A percentile compares a stretch with the other conserved stretches of the same genome.
phyloP scores from a whole-genome alignment of 2,329 filamentous ascomycete genomes.

The Cladophialophora immunda region DNA sequence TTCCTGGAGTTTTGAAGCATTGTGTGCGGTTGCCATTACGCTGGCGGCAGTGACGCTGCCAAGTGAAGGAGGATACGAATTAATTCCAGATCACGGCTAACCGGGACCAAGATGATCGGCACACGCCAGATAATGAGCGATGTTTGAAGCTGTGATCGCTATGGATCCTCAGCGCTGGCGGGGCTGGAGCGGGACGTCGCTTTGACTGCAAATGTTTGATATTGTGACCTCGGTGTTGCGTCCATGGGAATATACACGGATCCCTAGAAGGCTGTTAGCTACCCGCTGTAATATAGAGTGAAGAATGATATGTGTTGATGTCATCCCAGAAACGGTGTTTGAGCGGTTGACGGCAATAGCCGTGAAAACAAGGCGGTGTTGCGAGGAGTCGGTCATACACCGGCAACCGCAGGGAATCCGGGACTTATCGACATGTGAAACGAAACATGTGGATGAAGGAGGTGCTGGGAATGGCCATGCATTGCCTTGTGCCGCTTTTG shows the following conservation, averaged over 20 bases:
- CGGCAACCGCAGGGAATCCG: not conserved
- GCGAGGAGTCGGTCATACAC: not conserved
- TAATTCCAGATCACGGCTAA: slow-evolving; percentile 62
- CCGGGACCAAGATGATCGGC: slow-evolving; percentile 4
- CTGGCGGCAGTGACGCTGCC: slow-evolving; percentile 75
- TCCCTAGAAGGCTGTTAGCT: not conserved
- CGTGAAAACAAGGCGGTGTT: not conserved
- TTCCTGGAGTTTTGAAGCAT: slow-evolving; percentile 64
- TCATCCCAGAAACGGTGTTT: not conserved
- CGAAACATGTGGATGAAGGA: not conserved
- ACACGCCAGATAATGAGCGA: slow-evolving; percentile 80
- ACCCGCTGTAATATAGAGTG: slow-evolving; percentile 2
- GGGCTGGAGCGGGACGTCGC: slow-evolving; percentile 46
- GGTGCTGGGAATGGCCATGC: not conserved
- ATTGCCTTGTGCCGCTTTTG: not conserved
- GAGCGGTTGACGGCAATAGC: not conserved
- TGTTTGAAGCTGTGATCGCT: slow-evolving; percentile 64
- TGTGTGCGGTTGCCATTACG: slow-evolving; percentile 67
- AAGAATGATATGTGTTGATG: not conserved
- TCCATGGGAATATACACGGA: slow-evolving; percentile 1
- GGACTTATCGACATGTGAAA: not conserved
- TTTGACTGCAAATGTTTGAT: slow-evolving; percentile 68
- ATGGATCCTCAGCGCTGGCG: not conserved
- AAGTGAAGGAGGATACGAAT: slow-evolving; percentile 85
- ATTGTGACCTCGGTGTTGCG: not conserved